Conservation (phyloP, 2,329 filamentous ascomycete species). For the Talaromyces sp. region DNA sequence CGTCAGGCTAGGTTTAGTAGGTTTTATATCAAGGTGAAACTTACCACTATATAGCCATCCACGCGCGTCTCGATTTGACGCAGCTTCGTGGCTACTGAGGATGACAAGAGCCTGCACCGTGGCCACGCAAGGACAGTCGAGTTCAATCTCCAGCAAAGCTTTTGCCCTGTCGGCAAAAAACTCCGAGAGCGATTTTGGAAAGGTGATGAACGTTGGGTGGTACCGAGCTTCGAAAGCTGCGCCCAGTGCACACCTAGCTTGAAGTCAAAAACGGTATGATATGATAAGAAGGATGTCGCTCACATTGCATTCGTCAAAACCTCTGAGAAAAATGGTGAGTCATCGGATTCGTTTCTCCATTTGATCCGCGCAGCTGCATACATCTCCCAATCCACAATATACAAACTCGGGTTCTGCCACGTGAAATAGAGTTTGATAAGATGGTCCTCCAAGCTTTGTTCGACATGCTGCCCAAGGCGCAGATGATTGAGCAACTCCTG, state of each 20-base stretch:
- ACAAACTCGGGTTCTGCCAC: conserved; percentile 44
- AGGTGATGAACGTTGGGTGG: conserved; percentile 38
- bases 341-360: conserved; percentile 32
- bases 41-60: conserved; percentile 44
- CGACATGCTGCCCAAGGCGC: conserved; percentile 35
- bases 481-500: conserved; percentile 37
- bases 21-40: background rate
- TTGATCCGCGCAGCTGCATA: conserved; percentile 28
- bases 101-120: conserved; percentile 44
- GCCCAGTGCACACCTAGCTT: conserved; percentile 34
- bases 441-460: conserved; percentile 38
- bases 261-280: background rate
- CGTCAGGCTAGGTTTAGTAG: background rate
- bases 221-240: conserved; percentile 40
- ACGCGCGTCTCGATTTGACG: conserved; percentile 38
- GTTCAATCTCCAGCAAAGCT: conserved; percentile 41
- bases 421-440: conserved; percentile 42
- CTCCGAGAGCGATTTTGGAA: conserved; percentile 29
- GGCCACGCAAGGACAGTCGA: conserved; percentile 43
- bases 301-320: conserved; percentile 38
- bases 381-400: conserved; percentile 41
- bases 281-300: background rate
- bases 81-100: conserved; percentile 40
- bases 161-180: conserved; percentile 40
- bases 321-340: conserved; percentile 36